Percentiles rank a stretch among this genome's conserved stretches.
Evolutionary conservation across 306 rosid species (phyloP).

Genomic region (Malus sieversii): DNA sequence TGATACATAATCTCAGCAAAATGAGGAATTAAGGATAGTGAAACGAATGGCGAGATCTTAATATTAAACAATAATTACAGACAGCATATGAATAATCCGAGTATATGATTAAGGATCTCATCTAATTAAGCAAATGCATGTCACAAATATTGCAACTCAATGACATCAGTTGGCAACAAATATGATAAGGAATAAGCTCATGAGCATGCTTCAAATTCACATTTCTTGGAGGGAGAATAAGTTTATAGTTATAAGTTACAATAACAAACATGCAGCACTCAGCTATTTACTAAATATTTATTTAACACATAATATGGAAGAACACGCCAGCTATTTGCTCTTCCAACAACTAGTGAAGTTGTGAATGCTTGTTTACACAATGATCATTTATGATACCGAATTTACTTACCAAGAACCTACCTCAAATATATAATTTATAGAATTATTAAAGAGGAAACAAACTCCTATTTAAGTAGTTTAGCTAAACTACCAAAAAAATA

Average conservation of each 20-base stretch:
- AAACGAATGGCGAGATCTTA: not conserved
- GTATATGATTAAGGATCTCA: not conserved
- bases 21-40: not conserved
- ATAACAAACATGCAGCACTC: no score
- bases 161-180: not conserved
- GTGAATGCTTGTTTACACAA: not conserved
- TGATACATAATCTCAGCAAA: constrained; percentile 3
- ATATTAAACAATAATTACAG: not conserved
- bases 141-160: not conserved
- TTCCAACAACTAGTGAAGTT: not conserved
- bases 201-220: not conserved
- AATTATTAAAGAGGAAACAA: not conserved
- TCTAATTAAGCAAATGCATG: not conserved
- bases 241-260: not conserved
- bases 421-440: not conserved
- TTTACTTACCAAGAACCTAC: not conserved
- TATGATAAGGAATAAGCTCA: not conserved
- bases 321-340: not conserved
- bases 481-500: not conserved
- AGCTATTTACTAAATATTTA: not conserved
- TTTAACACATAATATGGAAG: not conserved
- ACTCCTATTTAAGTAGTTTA: not conserved
- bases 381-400: not conserved
- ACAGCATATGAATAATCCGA: not conserved
- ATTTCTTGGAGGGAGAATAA: not conserved